Conservation (phyloP, 2,329 filamentous ascomycete genomes). For the Curvularia spicifera region DNA sequence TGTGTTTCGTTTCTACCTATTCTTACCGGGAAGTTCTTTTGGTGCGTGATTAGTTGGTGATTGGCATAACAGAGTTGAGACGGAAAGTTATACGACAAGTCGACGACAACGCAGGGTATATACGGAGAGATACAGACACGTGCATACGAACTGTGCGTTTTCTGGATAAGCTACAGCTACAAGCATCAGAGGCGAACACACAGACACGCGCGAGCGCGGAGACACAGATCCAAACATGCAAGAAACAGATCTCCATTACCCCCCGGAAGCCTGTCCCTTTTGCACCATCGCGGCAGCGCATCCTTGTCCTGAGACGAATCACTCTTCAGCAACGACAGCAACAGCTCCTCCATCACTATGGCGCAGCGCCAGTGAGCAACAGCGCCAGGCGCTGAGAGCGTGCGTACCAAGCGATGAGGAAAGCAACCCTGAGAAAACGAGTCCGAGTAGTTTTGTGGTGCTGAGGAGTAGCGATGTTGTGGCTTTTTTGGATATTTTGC, state of each 20-base stretch:
- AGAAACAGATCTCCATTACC: constrained; percentile 49
- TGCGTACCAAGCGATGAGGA: constrained; percentile 38
- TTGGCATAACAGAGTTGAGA: no score
- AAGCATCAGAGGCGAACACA: neutral
- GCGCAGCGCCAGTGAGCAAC: constrained; percentile 13
- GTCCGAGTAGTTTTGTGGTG: constrained; percentile 64
- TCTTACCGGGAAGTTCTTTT: no score
- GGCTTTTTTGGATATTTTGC: constrained; percentile 93
- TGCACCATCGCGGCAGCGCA: constrained; percentile 63
- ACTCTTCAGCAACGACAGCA: neutral
- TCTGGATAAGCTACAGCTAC: no score
- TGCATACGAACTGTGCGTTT: no score
- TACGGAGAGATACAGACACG: no score
- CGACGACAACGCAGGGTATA: no score
- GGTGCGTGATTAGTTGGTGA: no score
- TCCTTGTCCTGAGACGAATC: constrained; percentile 35
- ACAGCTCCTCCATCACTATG: constrained; percentile 1
- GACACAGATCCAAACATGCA: constrained; percentile 24
- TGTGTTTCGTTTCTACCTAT: neutral
- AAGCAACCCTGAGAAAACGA: constrained; percentile 38
- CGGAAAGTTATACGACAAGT: no score
- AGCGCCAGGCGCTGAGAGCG: constrained; percentile 19
- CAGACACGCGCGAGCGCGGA: neutral
- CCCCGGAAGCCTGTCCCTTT: constrained; percentile 60
- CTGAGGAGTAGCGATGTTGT: constrained; percentile 78